Conservation (phyloP, 1,139 yeast species). For the Lodderomyces parapsilosis region DNA sequence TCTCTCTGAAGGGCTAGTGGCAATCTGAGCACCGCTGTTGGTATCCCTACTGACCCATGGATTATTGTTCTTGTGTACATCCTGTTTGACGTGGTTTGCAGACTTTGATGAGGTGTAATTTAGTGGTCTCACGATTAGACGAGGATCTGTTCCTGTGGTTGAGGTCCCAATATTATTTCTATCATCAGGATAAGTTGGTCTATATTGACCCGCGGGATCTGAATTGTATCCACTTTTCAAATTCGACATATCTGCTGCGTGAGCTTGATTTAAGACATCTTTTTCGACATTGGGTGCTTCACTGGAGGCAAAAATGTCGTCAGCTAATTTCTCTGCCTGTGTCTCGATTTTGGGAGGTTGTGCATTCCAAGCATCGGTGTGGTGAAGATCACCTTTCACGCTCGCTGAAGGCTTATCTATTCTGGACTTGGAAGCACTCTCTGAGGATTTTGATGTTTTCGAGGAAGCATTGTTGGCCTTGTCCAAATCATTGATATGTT, state of each 20-base stretch:
- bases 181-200: neutral
- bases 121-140: conserved; percentile 10
- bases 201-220: neutral
- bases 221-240: neutral
- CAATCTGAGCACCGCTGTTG: neutral
- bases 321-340: conserved; percentile 40
- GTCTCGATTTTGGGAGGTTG: conserved; percentile 14
- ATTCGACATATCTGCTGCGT: neutral
- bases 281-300: neutral
- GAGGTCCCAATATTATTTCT: neutral
- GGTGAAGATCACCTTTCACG: neutral
- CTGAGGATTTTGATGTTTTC: conserved; percentile 6
- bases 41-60: conserved; percentile 21
- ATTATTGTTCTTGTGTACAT: conserved; percentile 17
- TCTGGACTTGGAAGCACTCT: conserved; percentile 8
- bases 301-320: conserved; percentile 33
- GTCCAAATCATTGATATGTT: conserved; percentile 32
- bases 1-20: neutral
- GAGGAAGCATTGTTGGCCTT: neutral
- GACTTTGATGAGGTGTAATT: conserved; percentile 15
- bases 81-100: conserved; percentile 7
- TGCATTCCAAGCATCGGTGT: conserved; percentile 41
- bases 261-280: neutral
- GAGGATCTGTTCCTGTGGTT: conserved; percentile 11
- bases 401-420: neutral